Conservation (phyloP, 352 stramenopile genomes). For the Phytophthora crassamura region DNA sequence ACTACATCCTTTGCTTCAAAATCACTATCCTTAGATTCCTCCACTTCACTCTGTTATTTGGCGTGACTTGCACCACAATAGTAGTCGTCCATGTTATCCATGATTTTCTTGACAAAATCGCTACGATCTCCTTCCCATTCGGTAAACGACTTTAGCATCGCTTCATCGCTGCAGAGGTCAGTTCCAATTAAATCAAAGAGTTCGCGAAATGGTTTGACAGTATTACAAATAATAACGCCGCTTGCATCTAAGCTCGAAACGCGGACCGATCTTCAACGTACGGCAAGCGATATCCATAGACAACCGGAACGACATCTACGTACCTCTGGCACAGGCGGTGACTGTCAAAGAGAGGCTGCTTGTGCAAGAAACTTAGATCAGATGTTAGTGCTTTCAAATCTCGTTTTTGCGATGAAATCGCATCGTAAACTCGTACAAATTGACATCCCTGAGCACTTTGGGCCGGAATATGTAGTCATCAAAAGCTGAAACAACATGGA, state of each 20-base stretch:
- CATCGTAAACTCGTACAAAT: no score
- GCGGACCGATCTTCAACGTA: neutral
- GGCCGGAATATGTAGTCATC: no score
- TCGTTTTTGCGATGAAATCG: no score
- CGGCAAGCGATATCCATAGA: neutral
- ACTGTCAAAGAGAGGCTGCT: slow-evolving; percentile 2
- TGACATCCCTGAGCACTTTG: no score
- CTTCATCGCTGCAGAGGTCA: neutral
- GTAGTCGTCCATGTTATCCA: slow-evolving; percentile 1
- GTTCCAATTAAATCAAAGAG: no score
- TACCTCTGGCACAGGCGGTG: neutral
- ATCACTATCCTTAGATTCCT: no score
- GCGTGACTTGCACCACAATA: no score
- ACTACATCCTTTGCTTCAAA: no score
- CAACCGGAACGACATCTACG: neutral
- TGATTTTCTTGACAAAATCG: slow-evolving; percentile 1
- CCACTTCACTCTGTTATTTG: no score
- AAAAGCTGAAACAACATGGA: no score
- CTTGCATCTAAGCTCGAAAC: neutral
- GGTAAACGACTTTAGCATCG: neutral
- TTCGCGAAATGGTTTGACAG: neutral
- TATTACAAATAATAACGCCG: neutral
- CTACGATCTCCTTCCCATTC: neutral
- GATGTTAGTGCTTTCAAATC: no score
- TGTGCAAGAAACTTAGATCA: neutral